Evolutionary conservation across 495 filamentous ascomycete species (phyloP), one percentile per base, ranked within the genome.

Genomic region (Hyaloscypha bicolor): DNA sequence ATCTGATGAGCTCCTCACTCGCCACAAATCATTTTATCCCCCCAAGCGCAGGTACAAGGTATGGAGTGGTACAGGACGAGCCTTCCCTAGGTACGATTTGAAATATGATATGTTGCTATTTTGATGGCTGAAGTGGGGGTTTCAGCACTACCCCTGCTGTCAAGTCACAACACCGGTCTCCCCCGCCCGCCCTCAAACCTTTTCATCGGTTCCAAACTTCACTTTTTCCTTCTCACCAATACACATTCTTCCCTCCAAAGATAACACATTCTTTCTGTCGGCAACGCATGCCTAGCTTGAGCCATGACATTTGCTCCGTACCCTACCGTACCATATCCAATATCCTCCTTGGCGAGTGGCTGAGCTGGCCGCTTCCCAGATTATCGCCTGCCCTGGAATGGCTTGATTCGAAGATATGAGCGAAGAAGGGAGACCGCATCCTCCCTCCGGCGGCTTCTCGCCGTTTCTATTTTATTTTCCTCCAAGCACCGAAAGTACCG

Each of bases 1-100:
- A 21, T 63, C 39, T 62, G 51, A 31, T 48, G 1, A 2, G 22
- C 53, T 30, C n/a, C 55, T 25, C 22, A 59, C 35, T 59, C 55
- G 60, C 60, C 66, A 68, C 66, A 57, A 60, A 55, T 4, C 62
- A 69, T n/a, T 60, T 59, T 61, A 64, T 59, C 52, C 57, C 11
- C 9, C 12, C 21, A 21, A 60, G 55, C 32, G 32, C 31, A 42
- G 1, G 8, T 64, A 42, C 62, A 57, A 64, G 52, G 62, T 64
- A 64, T 16, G 12, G 56, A 21, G 25, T 3, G 35, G 35, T 37
- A 37, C 35, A 37, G 35, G 35, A 37, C 1, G 21, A 2, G 42
- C 6, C 42, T 48, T 48, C 42, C 16, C 9, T 12, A 25, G 25
- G 25, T 19, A 25, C 12, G 4, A 11, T 39, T 52, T 21, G 9